These are phyloP conservation scores for Jasminum sambac DNA, from an alignment of 257 asterid genomes.

Conservation along the genomic window DNA sequence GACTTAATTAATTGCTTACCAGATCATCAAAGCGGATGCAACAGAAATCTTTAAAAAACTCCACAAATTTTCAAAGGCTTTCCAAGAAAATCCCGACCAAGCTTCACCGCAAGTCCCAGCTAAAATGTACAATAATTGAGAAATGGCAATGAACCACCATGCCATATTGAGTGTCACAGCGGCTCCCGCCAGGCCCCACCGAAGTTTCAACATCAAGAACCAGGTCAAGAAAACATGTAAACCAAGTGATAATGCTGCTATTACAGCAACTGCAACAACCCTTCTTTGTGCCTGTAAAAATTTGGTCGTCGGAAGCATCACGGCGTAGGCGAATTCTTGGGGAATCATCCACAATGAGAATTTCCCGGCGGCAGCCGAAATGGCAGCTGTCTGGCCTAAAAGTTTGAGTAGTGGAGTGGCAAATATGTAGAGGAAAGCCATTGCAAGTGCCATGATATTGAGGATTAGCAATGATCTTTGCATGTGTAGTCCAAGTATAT, in stretches of 20 bases:
- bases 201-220: constrained; percentile 34
- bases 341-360: constrained; percentile 58
- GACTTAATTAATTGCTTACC: constrained; percentile 33
- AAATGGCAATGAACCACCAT: constrained; percentile 61
- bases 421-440: constrained; percentile 36
- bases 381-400: constrained; percentile 41
- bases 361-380: constrained; percentile 44
- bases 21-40: constrained; percentile 56
- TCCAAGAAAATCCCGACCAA: constrained; percentile 56
- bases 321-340: constrained; percentile 56
- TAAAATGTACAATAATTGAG: constrained; percentile 40
- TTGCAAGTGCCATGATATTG: constrained; percentile 23
- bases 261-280: constrained; percentile 42
- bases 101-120: constrained; percentile 39
- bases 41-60: constrained; percentile 39
- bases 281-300: constrained; percentile 65
- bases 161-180: constrained; percentile 43
- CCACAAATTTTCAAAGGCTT: constrained; percentile 38
- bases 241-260: constrained; percentile 35
- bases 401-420: constrained; percentile 39
- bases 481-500: constrained; percentile 52
- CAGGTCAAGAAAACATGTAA: constrained; percentile 45
- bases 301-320: constrained; percentile 42
- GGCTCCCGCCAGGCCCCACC: constrained; percentile 50
- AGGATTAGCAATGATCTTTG: constrained; percentile 56